A percentile compares a stretch with the other conserved stretches of the same genome.
Evolutionary conservation across 179 eudicot genomes (phyloP).

Genomic region (Amaranthus tricolor): DNA sequence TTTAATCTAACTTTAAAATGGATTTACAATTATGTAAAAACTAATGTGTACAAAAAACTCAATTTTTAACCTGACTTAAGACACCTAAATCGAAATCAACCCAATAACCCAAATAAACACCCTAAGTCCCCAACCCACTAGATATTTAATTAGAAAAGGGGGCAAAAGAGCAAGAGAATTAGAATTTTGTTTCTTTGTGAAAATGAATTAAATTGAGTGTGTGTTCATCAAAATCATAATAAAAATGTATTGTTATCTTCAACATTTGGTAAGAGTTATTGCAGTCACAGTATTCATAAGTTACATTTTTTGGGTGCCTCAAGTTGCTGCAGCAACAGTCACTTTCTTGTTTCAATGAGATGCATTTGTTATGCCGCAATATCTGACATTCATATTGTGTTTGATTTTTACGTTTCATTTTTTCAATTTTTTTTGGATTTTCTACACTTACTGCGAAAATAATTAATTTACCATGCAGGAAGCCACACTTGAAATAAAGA

Average conservation of each 20-base stretch:
- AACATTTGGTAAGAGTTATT: conserved; percentile 25
- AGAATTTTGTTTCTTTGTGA: conserved; percentile 10
- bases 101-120: no score
- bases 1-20: no score
- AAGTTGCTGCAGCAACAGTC: conserved; percentile 20
- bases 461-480: conserved; percentile 1
- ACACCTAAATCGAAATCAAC: no score
- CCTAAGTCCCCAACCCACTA: no score
- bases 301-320: conserved; percentile 15
- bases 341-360: conserved; percentile 1
- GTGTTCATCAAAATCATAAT: not conserved
- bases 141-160: no score
- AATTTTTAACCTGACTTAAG: no score
- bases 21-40: no score
- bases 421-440: not conserved
- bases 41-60: no score
- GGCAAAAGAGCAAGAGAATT: no score
- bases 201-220: conserved; percentile 1
- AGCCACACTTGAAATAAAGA: not conserved
- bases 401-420: not conserved
- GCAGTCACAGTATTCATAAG: conserved; percentile 28
- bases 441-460: not conserved
- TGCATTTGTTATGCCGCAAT: conserved; percentile 7
- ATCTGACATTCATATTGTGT: conserved; percentile 18
- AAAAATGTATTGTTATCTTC: not conserved